Percentiles rank a stretch among this genome's conserved stretches.
Conservation (phyloP, 345 rosid genomes). For the Streptanthus diversifolius region DNA sequence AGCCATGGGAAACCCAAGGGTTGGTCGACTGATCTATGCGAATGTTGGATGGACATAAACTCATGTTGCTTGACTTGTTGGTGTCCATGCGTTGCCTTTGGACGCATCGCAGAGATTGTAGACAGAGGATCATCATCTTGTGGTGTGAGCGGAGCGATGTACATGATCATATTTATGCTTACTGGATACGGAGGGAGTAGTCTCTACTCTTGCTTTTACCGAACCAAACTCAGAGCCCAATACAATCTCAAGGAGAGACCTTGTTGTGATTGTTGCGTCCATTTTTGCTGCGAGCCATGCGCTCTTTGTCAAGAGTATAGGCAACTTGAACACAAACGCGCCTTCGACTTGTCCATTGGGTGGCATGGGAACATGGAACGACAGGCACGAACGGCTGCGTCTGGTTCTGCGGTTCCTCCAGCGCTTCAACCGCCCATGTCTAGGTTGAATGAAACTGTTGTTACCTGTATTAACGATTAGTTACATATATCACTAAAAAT, state of each 20-base stretch:
- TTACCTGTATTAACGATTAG: neutral
- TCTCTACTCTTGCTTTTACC: conserved; percentile 37
- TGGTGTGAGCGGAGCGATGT: conserved; percentile 34
- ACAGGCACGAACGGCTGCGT: conserved; percentile 34
- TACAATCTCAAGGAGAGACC: conserved; percentile 35
- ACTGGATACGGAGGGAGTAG: conserved; percentile 32
- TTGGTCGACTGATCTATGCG: conserved; percentile 52
- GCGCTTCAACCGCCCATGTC: conserved; percentile 40
- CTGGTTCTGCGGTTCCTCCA: conserved; percentile 34
- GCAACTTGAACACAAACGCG: conserved; percentile 30
- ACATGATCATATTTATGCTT: conserved; percentile 21
- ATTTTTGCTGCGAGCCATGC: conserved; percentile 36
- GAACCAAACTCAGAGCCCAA: conserved; percentile 33
- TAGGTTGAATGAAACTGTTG: conserved; percentile 25
- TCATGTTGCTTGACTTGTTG: conserved; percentile 46
- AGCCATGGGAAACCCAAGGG: conserved; percentile 12
- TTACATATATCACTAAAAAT: neutral
- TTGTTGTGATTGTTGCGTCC: conserved; percentile 38
- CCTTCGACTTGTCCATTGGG: conserved; percentile 38
- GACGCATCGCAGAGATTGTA: conserved; percentile 54
- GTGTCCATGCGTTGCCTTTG: conserved; percentile 64
- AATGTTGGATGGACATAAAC: conserved; percentile 40
- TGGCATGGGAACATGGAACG: conserved; percentile 77
- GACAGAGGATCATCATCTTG: conserved; percentile 49
- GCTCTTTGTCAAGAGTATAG: conserved; percentile 43